A percentile compares a stretch with the other conserved stretches of the same genome.
These are phyloP conservation scores for Sporothrix humicola DNA, from an alignment of 2,329 filamentous ascomycete species.

Conservation along the genomic window DNA sequence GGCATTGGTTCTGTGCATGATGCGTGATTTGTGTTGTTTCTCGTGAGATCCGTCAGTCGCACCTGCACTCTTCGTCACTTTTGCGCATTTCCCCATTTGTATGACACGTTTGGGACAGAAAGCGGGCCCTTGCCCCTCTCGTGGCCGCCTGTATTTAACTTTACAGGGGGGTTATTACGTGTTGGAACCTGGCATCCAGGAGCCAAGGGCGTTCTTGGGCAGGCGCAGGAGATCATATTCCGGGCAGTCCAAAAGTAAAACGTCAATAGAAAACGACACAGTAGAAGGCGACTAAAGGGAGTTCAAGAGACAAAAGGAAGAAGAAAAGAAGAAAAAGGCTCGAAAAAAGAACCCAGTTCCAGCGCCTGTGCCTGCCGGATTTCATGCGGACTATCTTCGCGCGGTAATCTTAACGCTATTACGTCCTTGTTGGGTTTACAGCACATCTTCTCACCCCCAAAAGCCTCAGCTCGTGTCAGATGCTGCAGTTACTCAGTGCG, in stretches of 20 bases:
- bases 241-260: neutral
- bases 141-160: neutral
- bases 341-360: neutral
- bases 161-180: neutral
- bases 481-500: slow-evolving; percentile 22
- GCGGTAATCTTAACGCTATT: slow-evolving; percentile 19
- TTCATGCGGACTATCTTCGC: slow-evolving; percentile 18
- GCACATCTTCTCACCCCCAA: neutral
- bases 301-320: neutral
- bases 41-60: slow-evolving; percentile 4
- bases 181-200: too few species aligned
- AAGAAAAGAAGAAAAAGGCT: neutral
- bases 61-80: neutral
- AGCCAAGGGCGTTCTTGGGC: slow-evolving; percentile 1
- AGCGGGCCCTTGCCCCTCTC: neutral
- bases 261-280: neutral
- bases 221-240: slow-evolving; percentile 21
- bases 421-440: neutral
- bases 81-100: neutral
- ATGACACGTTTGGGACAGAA: neutral
- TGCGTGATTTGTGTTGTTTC: slow-evolving; percentile 10
- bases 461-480: slow-evolving; percentile 9
- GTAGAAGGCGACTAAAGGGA: neutral
- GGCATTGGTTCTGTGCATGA: neutral
- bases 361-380: slow-evolving; percentile 6